Evolutionary conservation across 2,329 filamentous ascomycete species (phyloP).

Genomic region (Chaetomiaceae sp.): DNA sequence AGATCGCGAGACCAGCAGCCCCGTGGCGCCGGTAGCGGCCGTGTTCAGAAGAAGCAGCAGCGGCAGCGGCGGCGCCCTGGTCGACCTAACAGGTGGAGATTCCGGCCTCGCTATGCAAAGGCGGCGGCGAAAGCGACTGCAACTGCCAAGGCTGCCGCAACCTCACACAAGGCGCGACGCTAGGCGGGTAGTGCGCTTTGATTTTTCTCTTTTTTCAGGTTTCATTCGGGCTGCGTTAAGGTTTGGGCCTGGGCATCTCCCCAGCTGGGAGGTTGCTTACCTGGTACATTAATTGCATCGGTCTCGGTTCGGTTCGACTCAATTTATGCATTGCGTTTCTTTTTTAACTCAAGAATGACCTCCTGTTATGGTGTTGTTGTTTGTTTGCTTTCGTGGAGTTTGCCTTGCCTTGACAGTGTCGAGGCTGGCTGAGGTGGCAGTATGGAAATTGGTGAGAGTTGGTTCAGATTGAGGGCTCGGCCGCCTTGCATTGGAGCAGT

Average conservation of each 20-base stretch:
- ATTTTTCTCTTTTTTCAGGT: too few relatives aligned
- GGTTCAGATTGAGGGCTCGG: background rate
- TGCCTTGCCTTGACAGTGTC: conserved; percentile 21
- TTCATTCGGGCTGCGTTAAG: too few relatives aligned
- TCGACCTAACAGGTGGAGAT: background rate
- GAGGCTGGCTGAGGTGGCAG: background rate
- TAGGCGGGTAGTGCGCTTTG: background rate
- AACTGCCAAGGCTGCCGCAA: too few relatives aligned
- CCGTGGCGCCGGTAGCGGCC: background rate
- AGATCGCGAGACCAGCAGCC: conserved; percentile 8
- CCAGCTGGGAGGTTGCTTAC: conserved; percentile 10
- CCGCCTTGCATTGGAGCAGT: background rate
- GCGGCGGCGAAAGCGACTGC: too few relatives aligned
- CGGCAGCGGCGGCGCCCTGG: background rate
- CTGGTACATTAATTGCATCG: too few relatives aligned
- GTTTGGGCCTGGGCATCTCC: background rate
- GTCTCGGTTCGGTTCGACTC: too few relatives aligned
- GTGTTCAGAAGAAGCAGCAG: too few relatives aligned
- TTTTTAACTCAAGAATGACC: too few relatives aligned
- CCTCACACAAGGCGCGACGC: background rate
- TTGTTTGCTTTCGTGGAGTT: background rate
- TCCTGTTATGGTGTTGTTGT: too few relatives aligned
- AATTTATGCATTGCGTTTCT: background rate
- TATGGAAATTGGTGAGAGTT: too few relatives aligned
- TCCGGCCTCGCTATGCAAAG: background rate